A percentile compares a stretch with the other conserved stretches of the same genome.
Evolutionary conservation across 176 grass and related monocot genomes (phyloP).

Genomic region (Saccharum spontaneum): DNA sequence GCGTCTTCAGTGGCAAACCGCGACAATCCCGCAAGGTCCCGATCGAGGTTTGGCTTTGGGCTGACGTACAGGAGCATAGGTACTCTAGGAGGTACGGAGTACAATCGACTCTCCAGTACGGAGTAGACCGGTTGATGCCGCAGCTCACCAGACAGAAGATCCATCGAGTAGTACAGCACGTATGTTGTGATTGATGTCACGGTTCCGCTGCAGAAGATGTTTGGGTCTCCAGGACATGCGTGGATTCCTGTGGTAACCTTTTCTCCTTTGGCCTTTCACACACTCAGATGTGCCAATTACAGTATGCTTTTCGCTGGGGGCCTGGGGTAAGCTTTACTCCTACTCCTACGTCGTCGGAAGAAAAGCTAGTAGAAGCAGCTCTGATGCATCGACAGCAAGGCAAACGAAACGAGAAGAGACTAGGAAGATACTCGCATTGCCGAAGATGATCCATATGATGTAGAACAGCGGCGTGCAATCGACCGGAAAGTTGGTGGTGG

Average conservation of each 20-base stretch:
- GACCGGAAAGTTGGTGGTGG: not conserved
- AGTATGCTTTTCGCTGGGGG: not conserved
- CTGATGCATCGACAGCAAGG: no score
- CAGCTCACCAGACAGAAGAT: not conserved
- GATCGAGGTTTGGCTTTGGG: not conserved
- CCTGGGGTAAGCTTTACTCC: not conserved
- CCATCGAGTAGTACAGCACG: no score
- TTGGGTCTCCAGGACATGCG: not conserved
- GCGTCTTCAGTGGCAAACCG: not conserved
- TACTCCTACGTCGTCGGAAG: no score
- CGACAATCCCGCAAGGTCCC: not conserved
- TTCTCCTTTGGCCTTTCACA: no score
- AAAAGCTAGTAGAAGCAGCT: no score
- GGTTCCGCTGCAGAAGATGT: not conserved
- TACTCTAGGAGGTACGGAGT: no score
- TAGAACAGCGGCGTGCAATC: not conserved
- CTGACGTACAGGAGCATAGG: not conserved
- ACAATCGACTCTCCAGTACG: no score
- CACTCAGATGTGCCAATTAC: not conserved
- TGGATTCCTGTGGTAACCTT: not conserved
- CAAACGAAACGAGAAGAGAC: not conserved
- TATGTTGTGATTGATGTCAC: not conserved
- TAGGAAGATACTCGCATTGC: no score
- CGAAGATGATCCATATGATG: not conserved
- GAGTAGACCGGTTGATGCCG: not conserved